A percentile compares a stretch with the other conserved stretches of the same genome.
Conservation (phyloP, 1,284 basidiomycete species). For the Thecaphora thlaspeos region DNA sequence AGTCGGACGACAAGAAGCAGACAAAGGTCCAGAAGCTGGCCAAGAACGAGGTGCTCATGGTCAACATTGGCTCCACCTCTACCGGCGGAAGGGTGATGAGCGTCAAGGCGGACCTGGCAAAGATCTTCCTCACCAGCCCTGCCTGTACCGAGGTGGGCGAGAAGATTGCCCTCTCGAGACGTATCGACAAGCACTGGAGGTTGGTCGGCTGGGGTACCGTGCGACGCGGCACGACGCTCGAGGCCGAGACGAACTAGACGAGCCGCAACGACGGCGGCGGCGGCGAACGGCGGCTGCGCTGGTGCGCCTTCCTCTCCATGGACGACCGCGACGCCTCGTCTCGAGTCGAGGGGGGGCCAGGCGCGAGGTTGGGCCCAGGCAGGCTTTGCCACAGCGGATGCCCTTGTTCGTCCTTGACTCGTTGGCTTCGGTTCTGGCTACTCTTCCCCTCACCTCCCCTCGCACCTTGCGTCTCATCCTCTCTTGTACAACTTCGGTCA, state of each 20-base stretch:
- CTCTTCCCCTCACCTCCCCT: no score
- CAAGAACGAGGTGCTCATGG: conserved; percentile 82
- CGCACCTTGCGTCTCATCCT: no score
- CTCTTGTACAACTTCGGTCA: no score
- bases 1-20: conserved; percentile 97
- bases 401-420: no score
- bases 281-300: no score
- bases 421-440: no score
- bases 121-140: conserved; percentile 55
- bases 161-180: conserved; percentile 54
- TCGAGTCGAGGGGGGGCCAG: no score
- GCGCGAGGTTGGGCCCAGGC: no score
- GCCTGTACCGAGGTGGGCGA: conserved; percentile 57
- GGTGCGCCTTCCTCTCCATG: no score
- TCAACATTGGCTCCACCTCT: conserved; percentile 60
- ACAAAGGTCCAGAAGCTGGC: conserved; percentile 85
- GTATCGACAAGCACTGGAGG: conserved; percentile 86
- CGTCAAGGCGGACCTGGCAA: conserved; percentile 55
- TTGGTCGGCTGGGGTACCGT: conserved; percentile 62
- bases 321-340: no score
- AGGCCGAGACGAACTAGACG: conserved; percentile 47
- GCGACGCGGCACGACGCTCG: conserved; percentile 49
- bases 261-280: no score
- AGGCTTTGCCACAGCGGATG: no score
- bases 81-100: conserved; percentile 52